phyloP scores from a whole-genome alignment of 768 basidiomycete genomes.

The Crepidotus variabilis region DNA sequence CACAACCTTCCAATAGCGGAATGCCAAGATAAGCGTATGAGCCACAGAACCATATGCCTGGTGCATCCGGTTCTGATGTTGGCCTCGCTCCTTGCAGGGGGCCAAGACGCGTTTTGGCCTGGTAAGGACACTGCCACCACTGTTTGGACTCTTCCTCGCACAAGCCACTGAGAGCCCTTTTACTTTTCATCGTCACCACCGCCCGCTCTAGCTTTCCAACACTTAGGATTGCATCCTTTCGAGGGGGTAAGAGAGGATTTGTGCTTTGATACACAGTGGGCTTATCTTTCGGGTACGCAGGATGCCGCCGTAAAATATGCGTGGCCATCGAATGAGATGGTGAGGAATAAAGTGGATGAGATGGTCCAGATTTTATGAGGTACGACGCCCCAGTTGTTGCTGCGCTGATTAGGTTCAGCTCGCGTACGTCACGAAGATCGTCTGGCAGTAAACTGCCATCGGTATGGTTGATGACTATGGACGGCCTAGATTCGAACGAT shows the following conservation, averaged over 20 bases:
- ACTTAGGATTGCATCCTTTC: conserved; percentile 45
- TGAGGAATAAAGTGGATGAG: conserved; percentile 32
- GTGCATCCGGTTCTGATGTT: conserved; percentile 21
- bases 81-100: conserved; percentile 49
- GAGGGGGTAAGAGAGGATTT: conserved; percentile 60
- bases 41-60: conserved; percentile 70
- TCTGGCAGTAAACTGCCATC: conserved; percentile 57
- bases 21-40: conserved; percentile 70
- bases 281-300: conserved; percentile 26
- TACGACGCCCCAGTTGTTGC: not conserved
- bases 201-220: conserved; percentile 62
- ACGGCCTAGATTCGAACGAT: conserved; percentile 49
- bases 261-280: conserved; percentile 64
- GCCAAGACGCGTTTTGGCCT: conserved; percentile 37
- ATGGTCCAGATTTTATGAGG: conserved; percentile 1
- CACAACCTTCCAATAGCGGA: conserved; percentile 78
- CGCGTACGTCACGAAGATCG: conserved; percentile 45
- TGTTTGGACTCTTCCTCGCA: conserved; percentile 30
- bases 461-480: conserved; percentile 70
- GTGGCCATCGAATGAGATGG: conserved; percentile 67
- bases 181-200: conserved; percentile 46
- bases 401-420: conserved; percentile 52
- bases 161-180: conserved; percentile 46
- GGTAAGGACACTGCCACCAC: conserved; percentile 43
- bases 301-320: conserved; percentile 46